A percentile compares a stretch with the other conserved stretches of the same genome.
These are phyloP conservation scores for Phytophthora litchii DNA, from an alignment of 352 stramenopile species.

Conservation along the genomic window DNA sequence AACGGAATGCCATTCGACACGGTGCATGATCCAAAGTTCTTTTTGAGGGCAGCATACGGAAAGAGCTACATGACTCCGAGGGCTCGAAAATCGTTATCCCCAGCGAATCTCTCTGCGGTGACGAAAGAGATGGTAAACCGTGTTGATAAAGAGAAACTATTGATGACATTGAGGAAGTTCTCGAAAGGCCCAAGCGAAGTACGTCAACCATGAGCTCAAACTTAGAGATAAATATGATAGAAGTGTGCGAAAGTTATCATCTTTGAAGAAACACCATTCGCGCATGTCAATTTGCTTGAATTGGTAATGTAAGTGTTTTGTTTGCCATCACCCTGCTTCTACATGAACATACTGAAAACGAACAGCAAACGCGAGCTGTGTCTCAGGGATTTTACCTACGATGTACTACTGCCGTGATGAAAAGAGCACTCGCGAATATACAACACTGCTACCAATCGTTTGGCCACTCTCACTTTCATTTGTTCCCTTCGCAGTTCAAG, in stretches of 20 bases:
- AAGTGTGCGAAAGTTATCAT: too few relatives aligned
- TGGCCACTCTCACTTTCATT: slow-evolving; percentile 6
- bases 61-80: slow-evolving; percentile 40
- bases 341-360: not conserved
- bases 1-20: slow-evolving; percentile 47
- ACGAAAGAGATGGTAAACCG: not conserved
- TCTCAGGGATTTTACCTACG: slow-evolving; percentile 3
- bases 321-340: not conserved
- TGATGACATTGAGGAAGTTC: not conserved
- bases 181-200: not conserved
- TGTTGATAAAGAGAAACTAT: slow-evolving; percentile 1
- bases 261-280: too few relatives aligned
- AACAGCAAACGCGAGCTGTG: slow-evolving; percentile 3
- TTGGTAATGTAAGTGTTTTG: too few relatives aligned
- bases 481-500: not conserved
- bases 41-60: slow-evolving; percentile 40
- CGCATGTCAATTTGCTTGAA: too few relatives aligned
- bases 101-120: not conserved
- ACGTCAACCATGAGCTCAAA: too few relatives aligned
- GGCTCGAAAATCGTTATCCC: not conserved
- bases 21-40: slow-evolving; percentile 37
- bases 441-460: not conserved
- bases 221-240: too few relatives aligned
- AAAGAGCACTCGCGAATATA: slow-evolving; percentile 1
- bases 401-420: not conserved